Conservation (phyloP, 257 asterid genomes). For the Striga asiatica region DNA sequence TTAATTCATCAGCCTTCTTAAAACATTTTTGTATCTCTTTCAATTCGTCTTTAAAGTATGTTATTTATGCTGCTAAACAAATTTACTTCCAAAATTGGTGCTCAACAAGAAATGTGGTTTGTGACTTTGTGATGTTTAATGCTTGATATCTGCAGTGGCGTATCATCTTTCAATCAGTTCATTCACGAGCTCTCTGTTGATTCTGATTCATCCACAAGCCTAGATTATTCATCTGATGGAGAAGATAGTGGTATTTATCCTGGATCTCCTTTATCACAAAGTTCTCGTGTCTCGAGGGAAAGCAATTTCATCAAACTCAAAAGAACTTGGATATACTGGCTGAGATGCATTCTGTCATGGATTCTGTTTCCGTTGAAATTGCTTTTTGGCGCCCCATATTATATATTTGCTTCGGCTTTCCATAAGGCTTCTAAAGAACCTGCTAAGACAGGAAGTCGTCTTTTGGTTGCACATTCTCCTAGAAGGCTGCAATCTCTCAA, state of each 20-base stretch:
- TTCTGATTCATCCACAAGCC: slow-evolving; percentile 68
- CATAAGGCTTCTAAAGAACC: slow-evolving; percentile 24
- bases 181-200: slow-evolving; percentile 79
- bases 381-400: slow-evolving; percentile 54
- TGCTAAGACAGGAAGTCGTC: slow-evolving; percentile 28
- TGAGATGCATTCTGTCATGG: slow-evolving; percentile 56
- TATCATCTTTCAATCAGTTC: slow-evolving; percentile 87
- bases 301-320: slow-evolving; percentile 40
- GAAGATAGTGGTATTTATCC: slow-evolving; percentile 64
- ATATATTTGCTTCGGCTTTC: slow-evolving; percentile 32
- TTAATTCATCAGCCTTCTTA: background rate
- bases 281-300: slow-evolving; percentile 64
- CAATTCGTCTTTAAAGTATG: slow-evolving; percentile 3
- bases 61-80: background rate
- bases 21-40: background rate
- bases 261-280: slow-evolving; percentile 69
- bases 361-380: slow-evolving; percentile 61
- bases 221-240: slow-evolving; percentile 61
- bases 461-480: slow-evolving; percentile 36
- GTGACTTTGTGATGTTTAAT: slow-evolving; percentile 14
- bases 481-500: slow-evolving; percentile 49
- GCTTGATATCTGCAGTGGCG: slow-evolving; percentile 63
- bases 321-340: slow-evolving; percentile 48
- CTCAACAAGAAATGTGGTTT: slow-evolving; percentile 13
- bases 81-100: slow-evolving; percentile 3